Evolutionary conservation across 2,329 filamentous ascomycete genomes (phyloP).

Genomic region (Didymella glomerata): DNA sequence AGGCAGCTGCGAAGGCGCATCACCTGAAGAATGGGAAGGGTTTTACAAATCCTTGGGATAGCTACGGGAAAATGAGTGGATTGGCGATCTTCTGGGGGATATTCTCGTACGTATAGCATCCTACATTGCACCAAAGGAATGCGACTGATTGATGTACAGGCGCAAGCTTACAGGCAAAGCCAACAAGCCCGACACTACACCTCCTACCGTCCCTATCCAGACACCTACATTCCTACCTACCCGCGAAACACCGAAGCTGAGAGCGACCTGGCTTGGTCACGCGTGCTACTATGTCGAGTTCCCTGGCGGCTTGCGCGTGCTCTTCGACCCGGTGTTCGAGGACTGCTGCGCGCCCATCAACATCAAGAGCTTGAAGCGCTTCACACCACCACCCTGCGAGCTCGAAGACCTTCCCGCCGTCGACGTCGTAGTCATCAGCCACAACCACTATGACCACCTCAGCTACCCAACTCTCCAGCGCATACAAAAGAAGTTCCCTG

Average conservation of each 20-base stretch:
- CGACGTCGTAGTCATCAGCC: conserved; percentile 80
- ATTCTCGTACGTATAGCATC: conserved; percentile 44
- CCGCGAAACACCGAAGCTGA: conserved; percentile 68
- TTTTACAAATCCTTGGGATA: conserved; percentile 66
- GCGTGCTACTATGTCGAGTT: conserved; percentile 95
- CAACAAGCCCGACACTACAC: conserved; percentile 68
- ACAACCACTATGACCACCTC: conserved; percentile 94
- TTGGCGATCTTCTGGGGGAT: conserved; percentile 51
- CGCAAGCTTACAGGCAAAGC: conserved; percentile 60
- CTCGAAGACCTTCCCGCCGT: conserved; percentile 79
- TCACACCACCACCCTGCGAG: conserved; percentile 77
- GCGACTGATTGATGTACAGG: conserved; percentile 32
- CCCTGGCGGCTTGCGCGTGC: conserved; percentile 81
- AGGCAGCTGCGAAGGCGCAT: conserved; percentile 58
- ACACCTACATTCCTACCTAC: conserved; percentile 72
- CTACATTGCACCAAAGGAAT: too few species aligned
- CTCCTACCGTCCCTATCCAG: conserved; percentile 71
- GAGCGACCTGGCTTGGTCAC: conserved; percentile 94
- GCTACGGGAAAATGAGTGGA: conserved; percentile 54
- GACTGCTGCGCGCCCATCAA: conserved; percentile 81
- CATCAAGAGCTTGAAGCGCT: conserved; percentile 77
- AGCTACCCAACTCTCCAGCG: conserved; percentile 78
- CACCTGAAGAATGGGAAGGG: conserved; percentile 63
- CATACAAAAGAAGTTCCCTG: conserved; percentile 74
- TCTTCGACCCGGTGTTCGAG: conserved; percentile 95